Evolutionary conservation across 2,329 filamentous ascomycete genomes (phyloP).

Genomic region (Beauveria sp.): DNA sequence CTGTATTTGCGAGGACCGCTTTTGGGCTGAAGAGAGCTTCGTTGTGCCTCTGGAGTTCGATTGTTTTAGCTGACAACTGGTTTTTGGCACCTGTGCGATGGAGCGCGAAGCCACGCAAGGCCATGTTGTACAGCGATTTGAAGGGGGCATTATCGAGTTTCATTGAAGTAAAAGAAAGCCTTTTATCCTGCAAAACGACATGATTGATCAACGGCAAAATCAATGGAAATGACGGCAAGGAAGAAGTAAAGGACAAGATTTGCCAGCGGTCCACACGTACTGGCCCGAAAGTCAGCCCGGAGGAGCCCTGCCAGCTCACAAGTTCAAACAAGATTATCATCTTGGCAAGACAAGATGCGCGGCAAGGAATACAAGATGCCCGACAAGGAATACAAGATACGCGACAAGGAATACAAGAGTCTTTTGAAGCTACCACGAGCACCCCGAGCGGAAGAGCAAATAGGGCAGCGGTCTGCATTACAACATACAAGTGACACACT

Average conservation of each 20-base stretch:
- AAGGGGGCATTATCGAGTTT: not conserved
- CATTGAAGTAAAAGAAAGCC: not conserved
- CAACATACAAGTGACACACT: too few species aligned
- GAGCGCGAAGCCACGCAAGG: not conserved
- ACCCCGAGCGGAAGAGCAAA: too few species aligned
- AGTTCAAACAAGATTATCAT: not conserved
- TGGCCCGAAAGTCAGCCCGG: not conserved
- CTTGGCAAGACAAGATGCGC: not conserved
- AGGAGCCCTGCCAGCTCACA: not conserved
- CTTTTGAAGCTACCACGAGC: not conserved
- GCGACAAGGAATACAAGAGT: not conserved
- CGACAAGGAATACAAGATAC: not conserved
- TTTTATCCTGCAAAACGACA: not conserved
- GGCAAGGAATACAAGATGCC: not conserved
- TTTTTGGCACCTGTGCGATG: not conserved
- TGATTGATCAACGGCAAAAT: not conserved
- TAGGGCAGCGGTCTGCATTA: too few species aligned
- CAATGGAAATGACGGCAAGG: not conserved
- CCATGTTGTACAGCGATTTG: not conserved
- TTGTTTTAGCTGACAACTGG: not conserved
- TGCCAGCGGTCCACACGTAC: not conserved
- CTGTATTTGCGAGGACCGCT: not conserved
- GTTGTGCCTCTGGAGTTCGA: not conserved
- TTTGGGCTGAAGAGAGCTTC: not conserved
- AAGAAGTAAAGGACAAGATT: not conserved